Base-by-base conservation (phyloP, 2,329 filamentous ascomycete genomes). In the Diaporthe humulicola region DNA sequence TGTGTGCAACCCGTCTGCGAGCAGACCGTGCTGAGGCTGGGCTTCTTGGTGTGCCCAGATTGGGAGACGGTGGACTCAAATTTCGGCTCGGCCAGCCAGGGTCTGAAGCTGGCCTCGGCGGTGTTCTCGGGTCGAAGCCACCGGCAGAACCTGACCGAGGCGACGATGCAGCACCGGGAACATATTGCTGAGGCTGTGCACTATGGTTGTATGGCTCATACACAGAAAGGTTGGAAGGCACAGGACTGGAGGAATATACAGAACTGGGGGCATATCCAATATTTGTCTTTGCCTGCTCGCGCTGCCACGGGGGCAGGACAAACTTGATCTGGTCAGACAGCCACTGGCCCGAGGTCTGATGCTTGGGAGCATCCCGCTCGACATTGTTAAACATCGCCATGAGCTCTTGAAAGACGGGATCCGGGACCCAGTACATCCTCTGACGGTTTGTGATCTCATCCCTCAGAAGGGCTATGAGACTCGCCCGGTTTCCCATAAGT, bases 381-480 rank as follows among this genome's bases (percentile, higher is more conserved):
- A 67, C 33, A 25, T 67, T 67, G 30, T 67, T 30, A 25, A 52
- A 38, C 61, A 67, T 67, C 7, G 45, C 61, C 30, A 52, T 50
- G 4, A 67, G 2, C 9, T 22, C 45, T 25, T 67, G 45, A 12
- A 52, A 67, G 3, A 67, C 22, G 22, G 30, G 6, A 7, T 25
- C 42, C 22, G 61, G 61, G 19, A 36, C 1, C 3, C 30, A 45
- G 14, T 12, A 25, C 2, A 25, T 5, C 19, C 12, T 67, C 30
- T 67, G 42, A 50, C 42, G 30, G 6, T 52, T 50, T 36, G 61
- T 42, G 14, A 67, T 67, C 15, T 67, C 61, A 9, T 36, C 25
- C 14, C n/a, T 67, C 45, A 67, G 45, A 17, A 67, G 50, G 15
- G 6, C 17, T 45, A 67, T 36, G 42, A 67, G 42, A 67, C 28